Evolutionary conservation across 2,329 filamentous ascomycete species (phyloP), one percentile per base, ranked within the genome.

Genomic region (Aplosporella prunicola): DNA sequence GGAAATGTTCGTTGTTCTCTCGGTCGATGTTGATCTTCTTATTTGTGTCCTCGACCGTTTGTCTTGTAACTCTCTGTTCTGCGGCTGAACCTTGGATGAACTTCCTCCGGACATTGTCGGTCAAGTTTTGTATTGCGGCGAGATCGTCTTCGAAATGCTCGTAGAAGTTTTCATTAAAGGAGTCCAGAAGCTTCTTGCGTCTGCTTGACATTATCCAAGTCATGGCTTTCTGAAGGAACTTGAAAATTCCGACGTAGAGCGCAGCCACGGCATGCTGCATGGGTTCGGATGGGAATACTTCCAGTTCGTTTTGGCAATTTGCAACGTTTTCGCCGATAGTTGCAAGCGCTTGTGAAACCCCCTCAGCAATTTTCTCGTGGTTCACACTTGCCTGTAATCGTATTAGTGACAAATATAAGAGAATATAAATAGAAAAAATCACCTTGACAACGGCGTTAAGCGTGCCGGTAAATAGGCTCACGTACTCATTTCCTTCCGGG

Each of bases 211-310:
- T 35, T 36, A 47, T 47, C 48, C 47, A 52, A 2, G 39, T 29
- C 39, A 52, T 43, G 30, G 46, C 43, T 28, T 47, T 43, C 16
- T 40, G 30, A 8, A 50, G 39, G 23, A 51, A 51, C 11, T 48
- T 39, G 34, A 52, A 51, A 9, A 52, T 43, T 16, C 50, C 43
- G 2, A 46, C 43, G 30, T 52, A 52, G 10, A 52, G 40, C 9
- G 45, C 42, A 9, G 46, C 46, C 10, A 50, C 43, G 10, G 30
- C 30, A 7, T 31, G 25, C 26, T 41, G 35, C 35, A 51, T 47
- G 10, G 26, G 27, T 32, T 44, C 36, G 1, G 50, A 50, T 9
- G 27, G 25, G 31, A 44, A 46, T 17, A 52, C 37, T 10, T 37
- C 16, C 16, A 41, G 22, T 31, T 49, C 46, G 11, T 33, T 36